Conservation (phyloP, 202 grass and related monocot species). For the Hordeum pubiflorum region DNA sequence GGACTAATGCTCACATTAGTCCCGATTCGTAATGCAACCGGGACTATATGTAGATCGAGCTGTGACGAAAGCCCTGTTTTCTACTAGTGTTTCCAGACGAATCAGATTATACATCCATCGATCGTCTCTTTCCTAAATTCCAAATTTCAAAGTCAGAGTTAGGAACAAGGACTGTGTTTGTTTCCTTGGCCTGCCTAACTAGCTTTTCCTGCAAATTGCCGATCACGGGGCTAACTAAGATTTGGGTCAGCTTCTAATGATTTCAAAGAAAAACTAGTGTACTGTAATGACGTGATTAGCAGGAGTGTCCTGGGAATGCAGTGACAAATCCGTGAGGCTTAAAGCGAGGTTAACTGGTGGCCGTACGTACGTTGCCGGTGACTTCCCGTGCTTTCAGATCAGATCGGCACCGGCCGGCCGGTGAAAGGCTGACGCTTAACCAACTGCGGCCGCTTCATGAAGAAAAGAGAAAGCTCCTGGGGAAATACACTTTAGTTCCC, state of each 20-base stretch:
- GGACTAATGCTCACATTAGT: too few species aligned
- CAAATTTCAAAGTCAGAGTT: background rate
- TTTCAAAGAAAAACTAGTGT: too few species aligned
- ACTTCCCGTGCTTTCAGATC: conserved; percentile 29
- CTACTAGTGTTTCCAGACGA: background rate
- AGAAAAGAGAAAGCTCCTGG: background rate
- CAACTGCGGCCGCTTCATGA: background rate
- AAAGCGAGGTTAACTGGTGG: background rate
- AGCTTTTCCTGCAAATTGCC: background rate
- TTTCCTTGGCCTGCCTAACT: background rate
- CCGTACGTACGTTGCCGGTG: background rate
- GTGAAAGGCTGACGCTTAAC: conserved; percentile 30
- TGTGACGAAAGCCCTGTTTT: too few species aligned
- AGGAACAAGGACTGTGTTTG: background rate
- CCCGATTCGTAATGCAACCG: too few species aligned
- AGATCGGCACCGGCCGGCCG: background rate
- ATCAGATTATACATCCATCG: background rate
- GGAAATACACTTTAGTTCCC: too few species aligned
- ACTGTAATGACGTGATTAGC: too few species aligned
- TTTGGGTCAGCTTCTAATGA: background rate
- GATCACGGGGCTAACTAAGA: background rate
- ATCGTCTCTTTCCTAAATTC: background rate
- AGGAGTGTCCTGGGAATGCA: background rate
- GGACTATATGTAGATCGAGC: too few species aligned
- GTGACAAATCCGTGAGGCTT: conserved; percentile 21